Evolutionary conservation across 2,329 filamentous ascomycete genomes (phyloP), one percentile per base, ranked within the genome.

Genomic region (Apiospora marii): DNA sequence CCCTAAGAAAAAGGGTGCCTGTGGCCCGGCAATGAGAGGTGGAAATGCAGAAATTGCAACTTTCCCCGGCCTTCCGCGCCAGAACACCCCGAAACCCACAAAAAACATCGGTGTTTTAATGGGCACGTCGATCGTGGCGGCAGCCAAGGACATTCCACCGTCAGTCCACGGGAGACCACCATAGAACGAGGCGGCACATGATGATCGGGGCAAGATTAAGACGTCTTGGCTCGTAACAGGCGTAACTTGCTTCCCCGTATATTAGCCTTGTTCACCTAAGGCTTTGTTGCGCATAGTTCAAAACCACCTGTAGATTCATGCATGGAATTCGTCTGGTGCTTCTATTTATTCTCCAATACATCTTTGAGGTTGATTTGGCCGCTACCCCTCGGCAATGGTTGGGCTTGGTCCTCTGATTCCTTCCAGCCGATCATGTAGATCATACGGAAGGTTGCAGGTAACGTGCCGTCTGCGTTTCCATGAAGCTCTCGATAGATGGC

Each of bases 341-440:
- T 64, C 58, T 64, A 64, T 14, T 64, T 64, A 34, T 24, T 64
- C 58, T 64, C 58, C 58, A 91, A 78, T 24, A 98, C 86, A 81
- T 98, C 95, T 82, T 96, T 97, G 74, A 99, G 87, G 82, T 93
- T 98, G 58, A 98, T 85, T 80, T 98, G 88, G 13, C 94, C 96
- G 75, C 92, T 97, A 0, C 96, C 96, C 76, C 96, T 90, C 76
- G 92, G 84, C 72, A 98, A 84, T 6, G 96, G 95, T 83, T 96
- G 87, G 2, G 92, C 87, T 83, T 98, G 95, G 70, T 92, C 90
- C 43, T 89, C 88, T 1, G 93, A 92, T 76, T 95, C 93, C 81
- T 96, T 97, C 96, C 96, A 99, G 0, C 96, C 96, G 83, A 99
- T 99, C 95, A 98, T 98, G 82, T 96, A 98, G 74, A 99, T 98